phyloP scores from a whole-genome alignment of 75 land plant genomes.

The Cryptomeria japonica region DNA sequence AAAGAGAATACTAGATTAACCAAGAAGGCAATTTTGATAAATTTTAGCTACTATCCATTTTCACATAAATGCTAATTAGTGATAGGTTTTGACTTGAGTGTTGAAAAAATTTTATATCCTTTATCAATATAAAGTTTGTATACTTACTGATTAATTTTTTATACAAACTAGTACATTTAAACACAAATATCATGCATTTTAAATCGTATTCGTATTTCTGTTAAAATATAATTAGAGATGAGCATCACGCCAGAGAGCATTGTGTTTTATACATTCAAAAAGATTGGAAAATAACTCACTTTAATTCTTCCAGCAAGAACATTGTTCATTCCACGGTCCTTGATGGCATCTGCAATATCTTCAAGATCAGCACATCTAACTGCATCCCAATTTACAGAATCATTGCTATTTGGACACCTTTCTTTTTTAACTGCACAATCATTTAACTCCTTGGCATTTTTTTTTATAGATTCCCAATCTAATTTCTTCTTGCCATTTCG shows the following conservation, averaged over 20 bases:
- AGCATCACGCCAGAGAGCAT: not conserved
- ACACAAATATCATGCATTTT: not conserved
- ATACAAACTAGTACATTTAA: not conserved
- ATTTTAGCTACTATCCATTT: not conserved
- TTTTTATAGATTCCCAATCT: slow-evolving; percentile 32
- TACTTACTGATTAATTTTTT: not conserved
- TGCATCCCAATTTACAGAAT: slow-evolving; percentile 85
- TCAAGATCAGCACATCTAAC: slow-evolving; percentile 69
- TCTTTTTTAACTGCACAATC: slow-evolving; percentile 16
- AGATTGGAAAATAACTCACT: slow-evolving; percentile 28
- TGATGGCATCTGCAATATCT: slow-evolving; percentile 72
- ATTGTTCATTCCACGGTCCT: slow-evolving; percentile 88
- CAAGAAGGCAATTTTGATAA: not conserved
- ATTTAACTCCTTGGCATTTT: not conserved
- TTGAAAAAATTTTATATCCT: not conserved
- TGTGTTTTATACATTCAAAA: not conserved
- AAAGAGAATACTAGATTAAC: not conserved
- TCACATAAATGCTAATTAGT: not conserved
- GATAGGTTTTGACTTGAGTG: not conserved
- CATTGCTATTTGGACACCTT: slow-evolving; percentile 39
- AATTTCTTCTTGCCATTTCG: not conserved
- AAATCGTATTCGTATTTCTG: not conserved
- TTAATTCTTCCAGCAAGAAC: slow-evolving; percentile 81
- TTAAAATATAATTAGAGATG: not conserved
- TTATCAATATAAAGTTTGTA: not conserved